Base-by-base conservation (phyloP, 345 rosid genomes). In the Camelina laxa region DNA sequence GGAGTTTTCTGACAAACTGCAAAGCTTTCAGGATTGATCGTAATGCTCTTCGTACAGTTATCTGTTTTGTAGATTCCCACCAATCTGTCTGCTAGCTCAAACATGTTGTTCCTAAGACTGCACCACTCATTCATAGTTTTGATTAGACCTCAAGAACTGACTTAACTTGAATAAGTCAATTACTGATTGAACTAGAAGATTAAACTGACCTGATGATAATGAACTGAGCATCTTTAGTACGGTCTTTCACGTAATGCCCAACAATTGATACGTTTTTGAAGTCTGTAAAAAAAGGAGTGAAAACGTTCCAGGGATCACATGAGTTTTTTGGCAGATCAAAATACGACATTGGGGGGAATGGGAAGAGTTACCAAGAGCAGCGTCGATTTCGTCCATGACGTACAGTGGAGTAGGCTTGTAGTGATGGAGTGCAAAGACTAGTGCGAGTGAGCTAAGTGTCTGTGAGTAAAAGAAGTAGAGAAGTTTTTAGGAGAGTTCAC, bases 81-180 rank as follows among this genome's bases (percentile, higher is more conserved):
- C 51, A 93, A 87, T 57, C 96, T 87, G 84, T 91, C 97, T 6
- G 98, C 97, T 81, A 90, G 80, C 87, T 95, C 99, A 69, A 95
- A 95, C 99, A 95, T 95, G 85, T 95, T 95, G 88, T 95, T 95
- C 73, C 98, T 82, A 24, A 95, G 88, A 82, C 99, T 95, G 97
- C 85, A 86, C 45, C 39, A 44, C 14, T 47, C 31, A 14, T 47
- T 16, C 75, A 65, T 16, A 20, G 39, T n/a, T 20, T 70, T 48
- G 65, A 31, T 69, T 38, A 76, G 54, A 56, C 8, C 60, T 57
- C 38, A 56, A 16, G 56, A 24, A 49, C n/a, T 13, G n/a, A 42
- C 47, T 4, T 42, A 42, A 42, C 2, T 42, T 39, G 44, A 39
- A 39, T 39, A 11, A 42, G 47, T 42, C 7, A 14, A 14, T 0